Conservation (phyloP, 2,329 filamentous ascomycete genomes). For the Sclerotiophoma versabilis region DNA sequence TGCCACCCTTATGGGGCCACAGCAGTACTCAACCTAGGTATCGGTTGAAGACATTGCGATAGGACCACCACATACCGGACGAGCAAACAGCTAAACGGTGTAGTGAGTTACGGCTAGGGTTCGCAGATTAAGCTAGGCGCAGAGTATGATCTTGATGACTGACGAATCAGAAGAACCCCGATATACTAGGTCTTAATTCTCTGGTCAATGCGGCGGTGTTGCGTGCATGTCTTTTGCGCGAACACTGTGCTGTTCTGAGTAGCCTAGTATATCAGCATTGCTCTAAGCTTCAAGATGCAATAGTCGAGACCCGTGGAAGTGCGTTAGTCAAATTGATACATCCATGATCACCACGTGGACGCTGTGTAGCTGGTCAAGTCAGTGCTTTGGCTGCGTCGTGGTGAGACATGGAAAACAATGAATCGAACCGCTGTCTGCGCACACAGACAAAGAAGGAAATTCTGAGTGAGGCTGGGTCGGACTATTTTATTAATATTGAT, state of each 20-base stretch:
- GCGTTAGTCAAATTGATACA: background rate
- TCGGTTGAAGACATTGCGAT: too few relatives aligned
- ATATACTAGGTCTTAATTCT: background rate
- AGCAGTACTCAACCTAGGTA: too few relatives aligned
- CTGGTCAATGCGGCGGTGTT: too few relatives aligned
- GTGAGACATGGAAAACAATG: conserved; percentile 3
- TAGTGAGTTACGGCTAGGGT: too few relatives aligned
- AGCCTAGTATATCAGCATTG: too few relatives aligned
- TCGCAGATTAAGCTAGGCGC: background rate
- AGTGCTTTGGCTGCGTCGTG: background rate
- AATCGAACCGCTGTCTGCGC: background rate
- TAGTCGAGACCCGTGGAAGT: background rate
- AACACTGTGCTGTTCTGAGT: too few relatives aligned
- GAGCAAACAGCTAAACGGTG: too few relatives aligned
- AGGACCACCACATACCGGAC: too few relatives aligned
- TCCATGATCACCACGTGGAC: background rate
- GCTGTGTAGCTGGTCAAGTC: background rate
- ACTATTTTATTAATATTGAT: background rate
- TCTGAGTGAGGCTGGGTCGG: background rate
- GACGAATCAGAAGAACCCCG: background rate
- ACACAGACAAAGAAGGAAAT: background rate
- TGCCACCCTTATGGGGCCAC: too few relatives aligned
- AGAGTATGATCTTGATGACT: background rate
- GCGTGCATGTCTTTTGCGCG: too few relatives aligned
- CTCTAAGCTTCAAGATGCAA: too few relatives aligned